Evolutionary conservation across 768 basidiomycete species (phyloP).

Genomic region (Termitomyces sp.): DNA sequence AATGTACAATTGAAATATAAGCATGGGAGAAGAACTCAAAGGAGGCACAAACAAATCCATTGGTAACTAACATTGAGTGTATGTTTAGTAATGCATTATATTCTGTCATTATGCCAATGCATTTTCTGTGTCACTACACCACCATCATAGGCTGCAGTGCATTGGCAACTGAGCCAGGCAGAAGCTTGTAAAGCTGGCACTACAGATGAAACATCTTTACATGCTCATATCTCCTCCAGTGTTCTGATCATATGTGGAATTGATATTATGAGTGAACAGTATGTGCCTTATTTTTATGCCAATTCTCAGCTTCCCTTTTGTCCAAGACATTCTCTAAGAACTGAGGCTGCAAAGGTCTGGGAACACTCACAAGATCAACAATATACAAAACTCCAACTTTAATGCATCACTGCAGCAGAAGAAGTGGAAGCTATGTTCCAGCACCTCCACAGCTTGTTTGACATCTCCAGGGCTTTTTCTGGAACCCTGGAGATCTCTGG

Average conservation of each 20-base stretch:
- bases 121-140: background rate
- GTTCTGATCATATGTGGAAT: background rate
- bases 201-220: conserved; percentile 3
- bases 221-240: conserved; percentile 11
- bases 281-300: too few relatives aligned
- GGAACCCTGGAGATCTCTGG: too few relatives aligned
- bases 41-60: conserved; percentile 3
- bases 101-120: background rate
- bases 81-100: background rate
- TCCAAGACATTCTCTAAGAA: background rate
- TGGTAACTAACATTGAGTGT: conserved; percentile 3
- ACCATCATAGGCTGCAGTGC: background rate
- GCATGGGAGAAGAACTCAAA: conserved; percentile 10
- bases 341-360: background rate
- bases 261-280: background rate
- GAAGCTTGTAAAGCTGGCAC: conserved; percentile 9
- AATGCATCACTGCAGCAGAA: background rate
- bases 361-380: conserved; percentile 10
- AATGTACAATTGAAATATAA: conserved; percentile 7
- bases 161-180: background rate
- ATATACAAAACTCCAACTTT: conserved; percentile 8
- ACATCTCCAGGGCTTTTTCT: too few relatives aligned
- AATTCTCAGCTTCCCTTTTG: too few relatives aligned
- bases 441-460: too few relatives aligned
- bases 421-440: background rate